Base-by-base conservation (phyloP, 2,329 filamentous ascomycete species). In the Microdochium nivale region DNA sequence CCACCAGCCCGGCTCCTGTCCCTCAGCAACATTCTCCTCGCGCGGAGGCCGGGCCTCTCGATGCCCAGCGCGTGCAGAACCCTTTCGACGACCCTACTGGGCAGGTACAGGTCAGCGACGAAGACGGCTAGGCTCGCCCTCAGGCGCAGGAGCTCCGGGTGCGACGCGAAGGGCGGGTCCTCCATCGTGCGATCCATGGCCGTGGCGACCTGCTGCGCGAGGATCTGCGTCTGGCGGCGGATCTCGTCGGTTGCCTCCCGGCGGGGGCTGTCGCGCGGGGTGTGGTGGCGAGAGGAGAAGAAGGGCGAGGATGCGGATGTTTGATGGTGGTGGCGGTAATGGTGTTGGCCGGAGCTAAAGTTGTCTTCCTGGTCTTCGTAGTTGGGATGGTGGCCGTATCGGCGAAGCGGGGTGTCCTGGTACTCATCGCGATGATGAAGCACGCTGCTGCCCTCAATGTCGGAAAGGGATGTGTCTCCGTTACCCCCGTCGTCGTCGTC, bases 91-190 rank as follows among this genome's bases (percentile, higher is more conserved):
- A 69, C 59, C n/a, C 62, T 58, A 37, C 64, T 59, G 0, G 75
- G 73, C 23, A 83, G 60, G 25, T 70, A 64, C 35, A 96, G 68
- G 64, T 95, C 88, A 7, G 78, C 86, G 16, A 89, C 73, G 75
- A 88, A 95, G 16, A 94, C 71, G 1, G 82, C 80, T 5, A 90
- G 69, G 78, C 90, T 88, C 9, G 80, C 90, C 49, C 88, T 77
- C 24, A 95, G 70, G 48, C 85, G 75, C 47, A 91, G 71, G 54
- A 96, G 70, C 54, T 84, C 80, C 3, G 73, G 67, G 58, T 83
- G 84, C 52, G 83, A 81, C 27, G 83, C 82, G 62, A 84, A 95
- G 0, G 89, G 89, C 24, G 82, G 76, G 33, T 79, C 83, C 43
- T 79, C 74, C 67, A 95, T 79, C 25, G 90, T 61, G 46, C 79